These are phyloP conservation scores for Cercospora zeae-maydis DNA, from an alignment of 2,329 filamentous ascomycete genomes.

Conservation along the genomic window DNA sequence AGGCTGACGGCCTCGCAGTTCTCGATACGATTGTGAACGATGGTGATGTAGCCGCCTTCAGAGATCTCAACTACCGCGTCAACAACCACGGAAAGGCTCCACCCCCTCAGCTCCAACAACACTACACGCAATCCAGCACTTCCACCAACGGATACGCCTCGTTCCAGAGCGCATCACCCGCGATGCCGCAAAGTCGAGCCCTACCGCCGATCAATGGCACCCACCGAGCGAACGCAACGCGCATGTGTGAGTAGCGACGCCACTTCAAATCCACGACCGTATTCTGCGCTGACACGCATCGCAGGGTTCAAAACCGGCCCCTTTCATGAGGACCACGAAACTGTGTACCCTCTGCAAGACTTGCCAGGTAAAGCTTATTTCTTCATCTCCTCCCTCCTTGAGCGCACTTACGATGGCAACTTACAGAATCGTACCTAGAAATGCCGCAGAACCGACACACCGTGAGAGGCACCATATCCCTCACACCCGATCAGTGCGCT, in stretches of 20 bases:
- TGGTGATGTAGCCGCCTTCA: slow-evolving; percentile 38
- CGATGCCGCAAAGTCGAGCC: slow-evolving; percentile 19
- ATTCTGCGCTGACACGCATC: not conserved
- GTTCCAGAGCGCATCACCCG: slow-evolving; percentile 1
- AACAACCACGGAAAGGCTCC: slow-evolving; percentile 39
- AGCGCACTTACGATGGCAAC: slow-evolving; percentile 35
- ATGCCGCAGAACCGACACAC: slow-evolving; percentile 59
- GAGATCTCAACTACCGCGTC: slow-evolving; percentile 41
- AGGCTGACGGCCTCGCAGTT: slow-evolving; percentile 31
- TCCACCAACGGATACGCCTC: slow-evolving; percentile 16
- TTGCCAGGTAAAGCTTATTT: slow-evolving; percentile 63
- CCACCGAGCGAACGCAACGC: slow-evolving; percentile 13
- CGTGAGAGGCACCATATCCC: slow-evolving; percentile 56
- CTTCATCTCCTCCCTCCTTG: slow-evolving; percentile 9
- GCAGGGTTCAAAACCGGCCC: slow-evolving; percentile 69
- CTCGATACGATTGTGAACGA: slow-evolving; percentile 36
- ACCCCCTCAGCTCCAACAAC: slow-evolving; percentile 15
- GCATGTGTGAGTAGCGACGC: slow-evolving; percentile 22
- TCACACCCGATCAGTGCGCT: slow-evolving; percentile 53
- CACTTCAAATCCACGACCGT: not conserved
- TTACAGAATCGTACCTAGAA: slow-evolving; percentile 41
- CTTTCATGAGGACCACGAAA: slow-evolving; percentile 70
- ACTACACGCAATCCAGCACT: slow-evolving; percentile 5
- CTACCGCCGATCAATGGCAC: slow-evolving; percentile 12
- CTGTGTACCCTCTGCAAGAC: slow-evolving; percentile 61